Conservation (phyloP, 192 early-diverging fungal genomes). For the Coemansia sp. region DNA sequence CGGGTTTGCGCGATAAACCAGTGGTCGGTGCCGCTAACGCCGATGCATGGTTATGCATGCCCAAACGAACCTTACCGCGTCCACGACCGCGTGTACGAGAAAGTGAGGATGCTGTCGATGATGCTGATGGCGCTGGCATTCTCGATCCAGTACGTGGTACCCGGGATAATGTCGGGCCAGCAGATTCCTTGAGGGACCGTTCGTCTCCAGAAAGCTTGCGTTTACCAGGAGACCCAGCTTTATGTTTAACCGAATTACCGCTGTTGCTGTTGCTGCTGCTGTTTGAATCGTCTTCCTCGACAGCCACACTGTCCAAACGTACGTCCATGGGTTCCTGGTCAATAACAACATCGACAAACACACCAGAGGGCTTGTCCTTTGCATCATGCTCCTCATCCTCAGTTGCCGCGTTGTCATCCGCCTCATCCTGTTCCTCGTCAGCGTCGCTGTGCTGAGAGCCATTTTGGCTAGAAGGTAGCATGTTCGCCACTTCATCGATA, state of each 20-base stretch:
- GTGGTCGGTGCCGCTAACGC: not conserved
- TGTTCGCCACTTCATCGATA: slow-evolving; percentile 28
- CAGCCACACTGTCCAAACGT: slow-evolving; percentile 6
- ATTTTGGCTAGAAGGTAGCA: slow-evolving; percentile 27
- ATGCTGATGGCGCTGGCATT: no score
- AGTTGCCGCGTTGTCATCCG: no score
- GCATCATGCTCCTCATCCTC: no score
- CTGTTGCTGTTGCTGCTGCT: no score
- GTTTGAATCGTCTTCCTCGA: not conserved
- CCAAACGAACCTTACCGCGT: slow-evolving; percentile 5
- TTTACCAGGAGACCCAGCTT: slow-evolving; percentile 12
- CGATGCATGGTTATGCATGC: not conserved
- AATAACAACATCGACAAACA: slow-evolving; percentile 33
- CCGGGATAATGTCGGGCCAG: no score
- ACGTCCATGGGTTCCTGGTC: slow-evolving; percentile 28
- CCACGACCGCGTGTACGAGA: slow-evolving; percentile 15
- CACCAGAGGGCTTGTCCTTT: not conserved
- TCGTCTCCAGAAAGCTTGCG: slow-evolving; percentile 47
- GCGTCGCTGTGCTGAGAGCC: slow-evolving; percentile 7
- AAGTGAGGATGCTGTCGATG: slow-evolving; percentile 5
- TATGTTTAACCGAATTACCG: not conserved
- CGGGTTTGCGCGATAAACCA: slow-evolving; percentile 23
- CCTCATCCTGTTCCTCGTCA: not conserved
- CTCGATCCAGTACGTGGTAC: no score
- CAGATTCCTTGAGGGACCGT: not conserved